Evolutionary conservation across 1,139 yeast genomes (phyloP), one percentile per base, ranked within the genome.

Genomic region (Scheffersomyces segobiensis): DNA sequence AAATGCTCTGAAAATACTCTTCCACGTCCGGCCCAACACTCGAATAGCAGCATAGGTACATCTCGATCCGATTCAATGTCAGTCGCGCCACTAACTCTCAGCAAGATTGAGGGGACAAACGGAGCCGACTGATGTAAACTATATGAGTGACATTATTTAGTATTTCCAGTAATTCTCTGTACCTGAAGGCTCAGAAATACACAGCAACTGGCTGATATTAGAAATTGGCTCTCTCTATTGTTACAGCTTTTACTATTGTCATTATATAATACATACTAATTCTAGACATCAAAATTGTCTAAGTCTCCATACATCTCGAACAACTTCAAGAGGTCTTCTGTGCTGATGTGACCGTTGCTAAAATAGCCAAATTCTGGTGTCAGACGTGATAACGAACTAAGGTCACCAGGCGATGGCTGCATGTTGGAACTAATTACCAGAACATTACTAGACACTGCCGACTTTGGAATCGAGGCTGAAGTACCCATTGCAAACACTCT

Each of bases 251-350:
- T 46, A 22, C 21, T 47, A 47, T 22, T 8, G 22, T 50, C 32
- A 50, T 50, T 50, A 49, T 42, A 24, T 46, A 21, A n/a, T 42
- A 19, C 50, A 49, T 46, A 24, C 53, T 46, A 21, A 21, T 7
- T 48, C 50, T 48, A 48, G 21, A 53, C 47, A 24, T 50, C 49
- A 53, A 24, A 47, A 14, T 22, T 22, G 26, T n/a, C 52, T 17
- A 48, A 48, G 50, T 78, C 80, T 4, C 79, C 81, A 62, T 77
- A 79, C 32, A 77, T 67, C 59, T 76, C 79, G 59, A 79, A 78
- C 53, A 79, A 66, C 62, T 72, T 73, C 55, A 79, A 62, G 32
- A 80, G 68, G 58, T 80, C 83, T 48, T 77, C 81, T 59, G 72
- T 72, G n/a, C 60, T 63, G 10, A 52, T 58, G 42, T 55, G 59